Evolutionary conservation across 192 early-diverging fungal species (phyloP).

Genomic region (Chytriomyces sp.): DNA sequence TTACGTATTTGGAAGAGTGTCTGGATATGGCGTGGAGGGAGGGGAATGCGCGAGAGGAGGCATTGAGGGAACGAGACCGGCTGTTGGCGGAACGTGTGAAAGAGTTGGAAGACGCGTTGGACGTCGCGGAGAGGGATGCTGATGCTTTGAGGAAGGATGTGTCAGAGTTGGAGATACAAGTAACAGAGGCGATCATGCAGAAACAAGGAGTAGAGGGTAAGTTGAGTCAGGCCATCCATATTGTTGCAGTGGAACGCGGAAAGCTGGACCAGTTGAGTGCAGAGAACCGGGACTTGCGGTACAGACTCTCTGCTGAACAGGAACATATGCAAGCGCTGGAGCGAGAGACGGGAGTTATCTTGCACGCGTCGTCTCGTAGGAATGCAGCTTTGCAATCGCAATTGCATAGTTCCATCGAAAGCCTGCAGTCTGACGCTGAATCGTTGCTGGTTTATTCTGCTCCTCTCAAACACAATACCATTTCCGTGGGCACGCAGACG

Average conservation of each 20-base stretch:
- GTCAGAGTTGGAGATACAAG: background rate
- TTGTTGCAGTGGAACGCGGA: background rate
- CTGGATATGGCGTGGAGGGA: background rate
- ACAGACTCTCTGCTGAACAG: background rate
- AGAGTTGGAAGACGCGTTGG: background rate
- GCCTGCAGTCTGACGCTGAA: too few relatives aligned
- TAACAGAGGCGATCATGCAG: background rate
- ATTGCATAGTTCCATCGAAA: background rate
- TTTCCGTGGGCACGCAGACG: constrained; percentile 2
- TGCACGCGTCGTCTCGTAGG: too few relatives aligned
- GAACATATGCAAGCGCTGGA: constrained; percentile 3
- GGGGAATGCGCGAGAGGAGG: background rate
- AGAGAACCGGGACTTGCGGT: constrained; percentile 9
- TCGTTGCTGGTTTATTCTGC: background rate
- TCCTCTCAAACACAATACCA: background rate
- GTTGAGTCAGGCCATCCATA: background rate
- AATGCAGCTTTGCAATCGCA: background rate
- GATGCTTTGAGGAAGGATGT: background rate
- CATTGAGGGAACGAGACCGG: background rate
- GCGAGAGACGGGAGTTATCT: too few relatives aligned
- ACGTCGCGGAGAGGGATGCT: background rate
- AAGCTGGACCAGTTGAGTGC: background rate
- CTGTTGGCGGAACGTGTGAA: background rate
- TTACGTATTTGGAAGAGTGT: background rate
- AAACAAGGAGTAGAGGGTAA: background rate